Evolutionary conservation across 306 rosid species (phyloP).

Genomic region (Psophocarpus tetragonolobus): DNA sequence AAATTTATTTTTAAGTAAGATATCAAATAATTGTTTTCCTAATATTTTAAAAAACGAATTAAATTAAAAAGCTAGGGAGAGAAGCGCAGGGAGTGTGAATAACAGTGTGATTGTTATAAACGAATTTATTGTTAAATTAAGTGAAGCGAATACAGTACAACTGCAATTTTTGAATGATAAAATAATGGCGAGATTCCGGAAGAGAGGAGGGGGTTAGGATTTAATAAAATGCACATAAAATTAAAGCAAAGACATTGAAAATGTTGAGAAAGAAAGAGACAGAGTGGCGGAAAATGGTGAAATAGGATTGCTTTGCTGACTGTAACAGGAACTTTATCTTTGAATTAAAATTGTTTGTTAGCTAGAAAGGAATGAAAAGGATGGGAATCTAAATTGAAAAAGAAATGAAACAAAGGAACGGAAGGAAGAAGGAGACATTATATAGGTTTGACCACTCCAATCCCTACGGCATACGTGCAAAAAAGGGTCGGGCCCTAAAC

Average conservation of each 20-base stretch:
- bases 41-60: too few relatives aligned
- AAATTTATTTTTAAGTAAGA: too few relatives aligned
- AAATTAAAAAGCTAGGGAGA: too few relatives aligned
- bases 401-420: slow-evolving; percentile 39
- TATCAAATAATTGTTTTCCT: too few relatives aligned
- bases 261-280: slow-evolving; percentile 26
- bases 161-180: neutral
- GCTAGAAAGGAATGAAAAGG: slow-evolving; percentile 55
- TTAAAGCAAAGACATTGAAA: neutral
- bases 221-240: neutral
- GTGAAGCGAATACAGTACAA: slow-evolving; percentile 15
- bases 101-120: neutral
- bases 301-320: slow-evolving; percentile 55
- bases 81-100: too few relatives aligned
- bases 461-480: slow-evolving; percentile 43
- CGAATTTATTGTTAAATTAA: too few relatives aligned
- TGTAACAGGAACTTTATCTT: slow-evolving; percentile 37
- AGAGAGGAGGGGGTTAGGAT: neutral
- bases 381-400: slow-evolving; percentile 63
- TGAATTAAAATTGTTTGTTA: slow-evolving; percentile 40
- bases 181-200: slow-evolving; percentile 25
- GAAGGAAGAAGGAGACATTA: slow-evolving; percentile 32
- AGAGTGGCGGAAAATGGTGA: slow-evolving; percentile 49
- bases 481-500: slow-evolving; percentile 43
- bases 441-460: slow-evolving; percentile 62